Percentiles rank a stretch among this genome's conserved stretches.
These are phyloP conservation scores for Scenedesmus sp. DNA, from an alignment of 163 green algal genomes.

Conservation along the genomic window DNA sequence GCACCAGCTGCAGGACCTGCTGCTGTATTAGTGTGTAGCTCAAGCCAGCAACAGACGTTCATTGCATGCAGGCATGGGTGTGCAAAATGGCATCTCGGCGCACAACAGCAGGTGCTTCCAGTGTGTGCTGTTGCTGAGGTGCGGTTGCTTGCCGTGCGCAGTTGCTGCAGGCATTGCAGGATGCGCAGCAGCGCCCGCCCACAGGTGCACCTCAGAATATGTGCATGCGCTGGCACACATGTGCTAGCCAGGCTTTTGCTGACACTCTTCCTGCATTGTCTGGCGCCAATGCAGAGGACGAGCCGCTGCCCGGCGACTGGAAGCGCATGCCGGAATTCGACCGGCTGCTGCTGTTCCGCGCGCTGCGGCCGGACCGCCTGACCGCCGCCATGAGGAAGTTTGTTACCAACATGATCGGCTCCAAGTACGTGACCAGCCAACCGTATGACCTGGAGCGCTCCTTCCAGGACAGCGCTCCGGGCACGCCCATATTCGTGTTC, in stretches of 20 bases:
- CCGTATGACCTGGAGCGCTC: conserved; percentile 88
- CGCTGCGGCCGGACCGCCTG: conserved; percentile 90
- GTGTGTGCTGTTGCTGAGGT: neutral
- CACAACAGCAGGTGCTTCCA: neutral
- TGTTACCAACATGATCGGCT: conserved; percentile 80
- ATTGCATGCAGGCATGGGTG: neutral
- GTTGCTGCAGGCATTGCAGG: neutral
- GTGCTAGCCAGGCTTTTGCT: neutral
- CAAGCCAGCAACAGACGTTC: neutral
- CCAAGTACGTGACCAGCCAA: conserved; percentile 80
- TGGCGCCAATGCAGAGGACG: conserved; percentile 76
- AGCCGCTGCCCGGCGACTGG: conserved; percentile 94
- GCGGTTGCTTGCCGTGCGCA: neutral
- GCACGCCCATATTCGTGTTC: conserved; percentile 93
- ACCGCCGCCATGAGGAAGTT: conserved; percentile 89
- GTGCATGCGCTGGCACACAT: neutral
- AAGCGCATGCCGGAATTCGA: conserved; percentile 94
- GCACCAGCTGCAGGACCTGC: neutral
- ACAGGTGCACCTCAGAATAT: neutral
- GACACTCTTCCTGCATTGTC: neutral
- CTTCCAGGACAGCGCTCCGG: conserved; percentile 74
- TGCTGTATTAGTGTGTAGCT: neutral
- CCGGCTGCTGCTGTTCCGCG: conserved; percentile 86
- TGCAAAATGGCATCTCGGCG: neutral
- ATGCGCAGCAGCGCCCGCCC: neutral